phyloP scores from a whole-genome alignment of 345 rosid species.

The Lepidium didymum region DNA sequence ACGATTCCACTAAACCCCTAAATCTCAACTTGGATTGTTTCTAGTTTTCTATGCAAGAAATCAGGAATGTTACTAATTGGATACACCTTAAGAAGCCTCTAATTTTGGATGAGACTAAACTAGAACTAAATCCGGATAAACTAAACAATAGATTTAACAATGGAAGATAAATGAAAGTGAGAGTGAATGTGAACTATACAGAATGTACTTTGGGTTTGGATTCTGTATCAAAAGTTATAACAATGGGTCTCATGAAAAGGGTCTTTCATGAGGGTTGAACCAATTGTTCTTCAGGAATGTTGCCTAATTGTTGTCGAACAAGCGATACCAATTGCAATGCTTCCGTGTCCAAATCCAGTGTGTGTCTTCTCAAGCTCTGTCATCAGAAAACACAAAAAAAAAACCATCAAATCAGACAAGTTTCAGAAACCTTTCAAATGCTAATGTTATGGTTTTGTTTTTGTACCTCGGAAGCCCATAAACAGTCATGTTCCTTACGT shows the following conservation, averaged over 20 bases:
- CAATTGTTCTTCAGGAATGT: slow-evolving; percentile 35
- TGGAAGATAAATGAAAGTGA: not conserved
- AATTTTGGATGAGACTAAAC: not conserved
- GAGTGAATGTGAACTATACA: slow-evolving; percentile 21
- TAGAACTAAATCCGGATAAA: not conserved
- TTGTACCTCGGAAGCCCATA: slow-evolving; percentile 89
- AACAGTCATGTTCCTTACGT: slow-evolving; percentile 68
- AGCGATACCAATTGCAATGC: slow-evolving; percentile 43
- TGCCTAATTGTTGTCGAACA: slow-evolving; percentile 52
- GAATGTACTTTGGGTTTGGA: not conserved
- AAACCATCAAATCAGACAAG: not conserved
- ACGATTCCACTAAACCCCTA: not conserved
- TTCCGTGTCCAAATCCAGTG: slow-evolving; percentile 48
- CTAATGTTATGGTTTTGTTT: not conserved
- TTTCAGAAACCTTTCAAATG: not conserved
- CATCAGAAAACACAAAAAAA: not conserved
- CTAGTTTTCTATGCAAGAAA: not conserved
- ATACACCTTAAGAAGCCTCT: not conserved
- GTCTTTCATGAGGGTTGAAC: slow-evolving; percentile 26
- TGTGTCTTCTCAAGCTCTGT: slow-evolving; percentile 63
- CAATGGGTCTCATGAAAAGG: slow-evolving; percentile 4
- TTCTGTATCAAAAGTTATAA: slow-evolving; percentile 15
- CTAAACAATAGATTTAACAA: not conserved
- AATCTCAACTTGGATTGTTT: not conserved
- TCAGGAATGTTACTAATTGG: not conserved